Percentiles rank a stretch among this genome's conserved stretches.
These are phyloP conservation scores for Astragalus membranaceus DNA, from an alignment of 306 rosid genomes.

Conservation along the genomic window DNA sequence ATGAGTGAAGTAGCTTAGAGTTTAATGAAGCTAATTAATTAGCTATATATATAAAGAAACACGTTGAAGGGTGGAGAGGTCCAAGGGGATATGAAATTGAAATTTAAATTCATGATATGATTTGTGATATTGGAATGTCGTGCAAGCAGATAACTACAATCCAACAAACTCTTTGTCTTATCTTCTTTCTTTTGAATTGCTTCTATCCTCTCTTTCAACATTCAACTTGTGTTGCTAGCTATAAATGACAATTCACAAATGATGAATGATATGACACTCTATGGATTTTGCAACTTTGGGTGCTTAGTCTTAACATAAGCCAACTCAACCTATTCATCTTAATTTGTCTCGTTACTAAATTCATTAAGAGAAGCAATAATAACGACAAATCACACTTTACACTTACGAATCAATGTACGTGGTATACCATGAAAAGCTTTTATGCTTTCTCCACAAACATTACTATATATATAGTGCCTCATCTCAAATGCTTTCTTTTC, in stretches of 20 bases:
- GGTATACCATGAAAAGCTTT: conserved; percentile 4
- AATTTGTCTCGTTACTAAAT: conserved; percentile 6
- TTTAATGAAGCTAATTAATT: not conserved
- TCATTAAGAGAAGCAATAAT: not conserved
- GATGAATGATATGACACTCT: not conserved
- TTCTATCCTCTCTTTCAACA: not conserved
- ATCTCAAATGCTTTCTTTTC: not conserved
- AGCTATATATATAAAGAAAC: not conserved
- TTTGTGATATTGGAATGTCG: conserved; percentile 18
- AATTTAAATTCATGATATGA: not conserved
- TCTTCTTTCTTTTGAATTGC: not conserved
- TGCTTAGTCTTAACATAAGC: not conserved
- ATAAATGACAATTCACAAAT: conserved; percentile 8
- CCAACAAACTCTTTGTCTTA: conserved; percentile 6
- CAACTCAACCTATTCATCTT: conserved; percentile 16
- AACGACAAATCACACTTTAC: conserved; percentile 16
- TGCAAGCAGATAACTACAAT: conserved; percentile 17
- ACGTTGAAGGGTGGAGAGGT: too few relatives aligned
- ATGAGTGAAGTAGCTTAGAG: not conserved
- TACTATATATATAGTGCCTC: not conserved
- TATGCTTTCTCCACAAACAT: not conserved
- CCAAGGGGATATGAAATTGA: not conserved
- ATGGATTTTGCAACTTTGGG: conserved; percentile 11
- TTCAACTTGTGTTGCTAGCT: conserved; percentile 2
- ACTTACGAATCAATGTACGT: not conserved